A percentile compares a stretch with the other conserved stretches of the same genome.
phyloP scores from a whole-genome alignment of 768 basidiomycete genomes.

The Paxillus involutus region DNA sequence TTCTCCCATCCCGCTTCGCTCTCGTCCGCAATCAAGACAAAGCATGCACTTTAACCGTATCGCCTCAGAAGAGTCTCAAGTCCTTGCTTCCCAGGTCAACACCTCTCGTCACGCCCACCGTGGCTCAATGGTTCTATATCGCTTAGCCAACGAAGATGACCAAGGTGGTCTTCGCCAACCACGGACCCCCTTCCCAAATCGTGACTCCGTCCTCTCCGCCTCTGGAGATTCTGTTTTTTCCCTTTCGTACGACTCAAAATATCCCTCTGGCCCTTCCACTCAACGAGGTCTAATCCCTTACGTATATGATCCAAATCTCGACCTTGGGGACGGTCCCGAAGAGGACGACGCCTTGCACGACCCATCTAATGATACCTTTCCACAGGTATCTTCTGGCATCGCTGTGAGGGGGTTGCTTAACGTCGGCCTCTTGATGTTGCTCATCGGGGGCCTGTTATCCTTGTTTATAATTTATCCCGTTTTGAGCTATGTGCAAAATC shows the following conservation, averaged over 20 bases:
- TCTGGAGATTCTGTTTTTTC: constrained; percentile 52
- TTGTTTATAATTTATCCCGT: constrained; percentile 88
- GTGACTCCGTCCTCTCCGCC: constrained; percentile 49
- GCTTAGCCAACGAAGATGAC: constrained; percentile 43
- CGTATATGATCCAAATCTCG: constrained; percentile 64
- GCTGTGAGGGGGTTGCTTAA: constrained; percentile 61
- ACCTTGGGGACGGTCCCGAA: constrained; percentile 48
- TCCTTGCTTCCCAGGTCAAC: constrained; percentile 29
- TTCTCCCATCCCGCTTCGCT: constrained; percentile 23
- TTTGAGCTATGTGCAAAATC: constrained; percentile 26
- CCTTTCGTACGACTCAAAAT: constrained; percentile 60
- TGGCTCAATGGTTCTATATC: constrained; percentile 69
- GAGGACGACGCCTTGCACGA: constrained; percentile 81
- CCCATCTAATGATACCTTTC: constrained; percentile 37
- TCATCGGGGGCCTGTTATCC: constrained; percentile 60
- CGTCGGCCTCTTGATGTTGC: constrained; percentile 61
- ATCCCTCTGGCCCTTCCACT: constrained; percentile 44
- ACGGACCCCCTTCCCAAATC: constrained; percentile 16
- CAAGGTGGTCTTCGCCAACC: constrained; percentile 37
- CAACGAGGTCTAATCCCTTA: constrained; percentile 57
- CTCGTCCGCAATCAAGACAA: constrained; percentile 40
- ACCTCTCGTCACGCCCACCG: constrained; percentile 28
- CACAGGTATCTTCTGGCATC: constrained; percentile 24
- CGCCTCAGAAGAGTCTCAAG: constrained; percentile 45
- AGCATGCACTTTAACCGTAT: constrained; percentile 44